Percentiles rank a stretch among this genome's conserved stretches.
Conservation (phyloP, 345 rosid species). For the Turnera subulata region DNA sequence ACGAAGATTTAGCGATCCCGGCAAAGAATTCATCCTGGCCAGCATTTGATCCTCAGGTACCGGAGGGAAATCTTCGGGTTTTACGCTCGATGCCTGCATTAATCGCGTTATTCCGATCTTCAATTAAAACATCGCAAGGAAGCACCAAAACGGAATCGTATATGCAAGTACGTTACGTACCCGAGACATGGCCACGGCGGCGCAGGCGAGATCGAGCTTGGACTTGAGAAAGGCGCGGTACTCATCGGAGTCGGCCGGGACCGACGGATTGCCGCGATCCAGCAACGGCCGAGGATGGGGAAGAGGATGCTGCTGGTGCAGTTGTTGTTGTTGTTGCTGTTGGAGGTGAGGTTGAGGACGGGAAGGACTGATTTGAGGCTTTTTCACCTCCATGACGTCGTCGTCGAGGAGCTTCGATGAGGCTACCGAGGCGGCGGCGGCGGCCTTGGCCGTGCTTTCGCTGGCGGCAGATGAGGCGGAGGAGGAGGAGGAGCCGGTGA, state of each 20-base stretch:
- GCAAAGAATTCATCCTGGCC: slow-evolving; percentile 19
- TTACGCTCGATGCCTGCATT: slow-evolving; percentile 40
- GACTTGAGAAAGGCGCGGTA: slow-evolving; percentile 54
- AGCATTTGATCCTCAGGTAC: slow-evolving; percentile 34
- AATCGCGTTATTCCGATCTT: not conserved
- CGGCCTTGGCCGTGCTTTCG: slow-evolving; percentile 30
- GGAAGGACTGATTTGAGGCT: slow-evolving; percentile 9
- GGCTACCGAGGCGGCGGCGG: slow-evolving; percentile 31
- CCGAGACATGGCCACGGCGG: slow-evolving; percentile 66
- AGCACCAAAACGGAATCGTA: not conserved
- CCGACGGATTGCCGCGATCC: slow-evolving; percentile 28
- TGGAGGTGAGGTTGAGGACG: too few relatives aligned
- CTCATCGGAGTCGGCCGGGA: slow-evolving; percentile 37
- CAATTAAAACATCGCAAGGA: not conserved
- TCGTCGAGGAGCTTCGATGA: slow-evolving; percentile 34
- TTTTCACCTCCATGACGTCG: slow-evolving; percentile 44
- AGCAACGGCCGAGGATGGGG: slow-evolving; percentile 23
- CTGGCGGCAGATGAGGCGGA: slow-evolving; percentile 26
- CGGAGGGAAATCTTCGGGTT: slow-evolving; percentile 52
- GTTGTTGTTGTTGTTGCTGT: slow-evolving; percentile 10
- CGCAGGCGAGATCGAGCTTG: slow-evolving; percentile 68
- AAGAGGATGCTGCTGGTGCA: slow-evolving; percentile 11
- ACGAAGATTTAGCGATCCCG: slow-evolving; percentile 47
- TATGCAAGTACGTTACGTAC: slow-evolving; percentile 28
- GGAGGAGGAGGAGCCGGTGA: slow-evolving; percentile 23